Evolutionary conservation across 2,329 filamentous ascomycete genomes (phyloP), one percentile per base, ranked within the genome.

Genomic region (Tympanopsis confertula): DNA sequence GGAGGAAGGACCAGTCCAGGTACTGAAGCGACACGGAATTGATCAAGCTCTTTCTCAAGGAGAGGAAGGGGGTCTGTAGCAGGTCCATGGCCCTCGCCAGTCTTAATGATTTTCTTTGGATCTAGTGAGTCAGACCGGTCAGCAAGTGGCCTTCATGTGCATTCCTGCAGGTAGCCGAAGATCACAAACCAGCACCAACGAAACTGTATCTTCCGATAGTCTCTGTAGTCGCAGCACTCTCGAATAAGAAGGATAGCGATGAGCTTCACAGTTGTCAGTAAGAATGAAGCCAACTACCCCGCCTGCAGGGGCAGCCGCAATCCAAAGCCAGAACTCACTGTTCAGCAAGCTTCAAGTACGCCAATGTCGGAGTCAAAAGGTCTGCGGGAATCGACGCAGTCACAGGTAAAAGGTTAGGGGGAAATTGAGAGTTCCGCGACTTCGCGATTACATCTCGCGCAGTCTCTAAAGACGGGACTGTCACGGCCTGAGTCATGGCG

Each of bases 131-230:
- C 22, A 12, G 35, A 15, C 18, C 22, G 20, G 24, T 22, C 13
- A n/a, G 15, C 17, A 19, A 13, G 36, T 50, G 14, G 49, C 39
- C 35, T n/a, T 40, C 35, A 39, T 24, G 22, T 19, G 14, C 32
- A 10, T 22, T 19, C 4, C 30, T 28, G 3, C 5, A 13, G 22
- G 32, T 37, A 35, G 17, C 15, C 36, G 15, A 15, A 33, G 15
- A 17, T 33, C 71, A 62, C 30, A 74, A 71, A 57, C 82, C 81
- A 48, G 84, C 85, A 47, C 89, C 89, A 42, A 98, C 74, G 61
- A 98, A 98, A 65, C 86, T 94, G 61, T 95, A 96, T 50, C 91
- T 74, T 41, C 89, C 89, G 46, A 98, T 86, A 14, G 82, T 87
- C 61, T 96, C 89, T 19, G 87, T 89, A 17, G 30, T 33, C 12